Percentiles rank a stretch among this genome's conserved stretches.
Evolutionary conservation across 495 filamentous ascomycete genomes (phyloP).

Genomic region (Aspergillus sclerotiicarbonarius): DNA sequence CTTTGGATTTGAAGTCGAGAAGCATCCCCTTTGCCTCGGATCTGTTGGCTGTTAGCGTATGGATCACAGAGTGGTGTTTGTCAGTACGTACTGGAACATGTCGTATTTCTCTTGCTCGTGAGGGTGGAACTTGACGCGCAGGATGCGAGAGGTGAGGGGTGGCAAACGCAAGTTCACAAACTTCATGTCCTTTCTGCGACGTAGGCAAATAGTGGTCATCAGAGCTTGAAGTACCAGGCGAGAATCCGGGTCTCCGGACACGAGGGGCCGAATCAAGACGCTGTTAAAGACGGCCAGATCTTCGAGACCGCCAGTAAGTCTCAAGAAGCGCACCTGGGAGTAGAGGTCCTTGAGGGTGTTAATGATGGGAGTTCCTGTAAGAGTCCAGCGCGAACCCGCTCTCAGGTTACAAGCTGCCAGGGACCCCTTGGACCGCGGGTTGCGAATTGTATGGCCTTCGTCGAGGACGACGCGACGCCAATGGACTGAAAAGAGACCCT

Average conservation of each 20-base stretch:
- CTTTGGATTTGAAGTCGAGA: constrained; percentile 52
- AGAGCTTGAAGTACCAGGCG: constrained; percentile 69
- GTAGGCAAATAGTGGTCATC: constrained; percentile 79
- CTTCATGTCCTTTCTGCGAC: constrained; percentile 84
- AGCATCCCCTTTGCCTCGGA: constrained; percentile 74
- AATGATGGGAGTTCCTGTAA: constrained; percentile 77
- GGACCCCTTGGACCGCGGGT: constrained; percentile 68
- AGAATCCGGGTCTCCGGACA: constrained; percentile 54
- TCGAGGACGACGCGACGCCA: constrained; percentile 87
- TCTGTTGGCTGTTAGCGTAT: constrained; percentile 35
- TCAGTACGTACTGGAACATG: constrained; percentile 57
- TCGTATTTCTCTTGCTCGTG: constrained; percentile 82
- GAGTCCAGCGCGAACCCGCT: constrained; percentile 74
- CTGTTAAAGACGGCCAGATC: constrained; percentile 72
- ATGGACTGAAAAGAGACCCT: constrained; percentile 59
- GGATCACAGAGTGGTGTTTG: not conserved
- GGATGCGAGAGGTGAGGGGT: constrained; percentile 74
- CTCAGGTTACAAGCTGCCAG: constrained; percentile 63
- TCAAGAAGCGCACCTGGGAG: constrained; percentile 76
- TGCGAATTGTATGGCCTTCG: constrained; percentile 84
- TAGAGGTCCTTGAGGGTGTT: constrained; percentile 83
- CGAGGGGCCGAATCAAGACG: constrained; percentile 70
- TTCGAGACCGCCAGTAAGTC: constrained; percentile 74
- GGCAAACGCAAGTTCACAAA: constrained; percentile 85
- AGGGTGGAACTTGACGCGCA: constrained; percentile 69